A percentile compares a stretch with the other conserved stretches of the same genome.
phyloP scores from a whole-genome alignment of 768 basidiomycete genomes.

The Panaeolus papilionaceus region DNA sequence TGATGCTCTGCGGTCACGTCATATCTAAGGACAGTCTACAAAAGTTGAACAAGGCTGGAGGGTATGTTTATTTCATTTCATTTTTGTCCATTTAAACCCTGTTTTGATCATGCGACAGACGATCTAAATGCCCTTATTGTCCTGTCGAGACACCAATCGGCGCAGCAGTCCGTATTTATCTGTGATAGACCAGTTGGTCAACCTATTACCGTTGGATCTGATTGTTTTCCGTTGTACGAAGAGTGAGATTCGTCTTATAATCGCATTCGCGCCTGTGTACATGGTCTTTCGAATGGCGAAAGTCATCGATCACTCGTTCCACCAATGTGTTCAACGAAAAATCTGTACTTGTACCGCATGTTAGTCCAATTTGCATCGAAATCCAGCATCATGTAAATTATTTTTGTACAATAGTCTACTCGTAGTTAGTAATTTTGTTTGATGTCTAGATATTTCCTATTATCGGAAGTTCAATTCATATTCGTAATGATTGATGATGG shows the following conservation, averaged over 20 bases:
- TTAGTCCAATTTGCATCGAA: background rate
- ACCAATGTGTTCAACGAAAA: background rate
- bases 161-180: slow-evolving; percentile 68
- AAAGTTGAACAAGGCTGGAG: slow-evolving; percentile 85
- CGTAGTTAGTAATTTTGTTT: slow-evolving; percentile 1
- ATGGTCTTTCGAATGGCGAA: background rate
- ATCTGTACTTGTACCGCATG: background rate
- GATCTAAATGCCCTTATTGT: slow-evolving; percentile 97
- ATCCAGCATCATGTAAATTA: background rate
- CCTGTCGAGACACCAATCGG: slow-evolving; percentile 74
- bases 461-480: slow-evolving; percentile 15
- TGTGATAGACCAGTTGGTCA: slow-evolving; percentile 42
- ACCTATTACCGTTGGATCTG: background rate
- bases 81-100: slow-evolving; percentile 12
- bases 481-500: slow-evolving; percentile 12
- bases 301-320: background rate
- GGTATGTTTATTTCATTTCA: slow-evolving; percentile 45
- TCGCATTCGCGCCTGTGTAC: background rate
- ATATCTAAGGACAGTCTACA: slow-evolving; percentile 91
- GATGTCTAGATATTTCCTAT: background rate
- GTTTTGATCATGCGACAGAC: slow-evolving; percentile 48
- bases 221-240: too few relatives aligned
- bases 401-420: slow-evolving; percentile 2
- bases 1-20: slow-evolving; percentile 96
- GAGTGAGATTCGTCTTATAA: background rate